phyloP scores from a whole-genome alignment of 768 basidiomycete genomes.

The Mycena chlorophos region DNA sequence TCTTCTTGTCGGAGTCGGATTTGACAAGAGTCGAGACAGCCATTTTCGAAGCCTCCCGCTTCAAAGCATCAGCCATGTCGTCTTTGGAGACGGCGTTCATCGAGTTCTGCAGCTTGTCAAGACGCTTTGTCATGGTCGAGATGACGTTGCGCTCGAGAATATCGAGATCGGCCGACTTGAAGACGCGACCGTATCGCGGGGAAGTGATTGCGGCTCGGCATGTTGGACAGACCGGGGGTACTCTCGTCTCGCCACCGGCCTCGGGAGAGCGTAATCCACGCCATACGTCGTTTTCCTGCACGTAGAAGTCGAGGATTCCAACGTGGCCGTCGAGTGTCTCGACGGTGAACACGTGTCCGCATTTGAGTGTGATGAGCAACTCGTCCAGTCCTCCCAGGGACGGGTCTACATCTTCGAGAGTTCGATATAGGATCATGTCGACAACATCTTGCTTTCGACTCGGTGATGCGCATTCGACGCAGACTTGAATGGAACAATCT shows the following conservation, averaged over 20 bases:
- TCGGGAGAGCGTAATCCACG: slow-evolving; percentile 39
- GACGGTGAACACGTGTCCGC: slow-evolving; percentile 67
- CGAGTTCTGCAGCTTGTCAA: slow-evolving; percentile 31
- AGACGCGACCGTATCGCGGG: slow-evolving; percentile 59
- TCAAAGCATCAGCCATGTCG: slow-evolving; percentile 12
- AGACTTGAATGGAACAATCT: slow-evolving; percentile 54
- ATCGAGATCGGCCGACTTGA: slow-evolving; percentile 64
- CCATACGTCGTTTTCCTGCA: slow-evolving; percentile 41
- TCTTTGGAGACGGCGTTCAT: slow-evolving; percentile 32
- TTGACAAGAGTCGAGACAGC: slow-evolving; percentile 11
- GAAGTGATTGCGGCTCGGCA: slow-evolving; percentile 60
- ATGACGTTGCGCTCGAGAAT: slow-evolving; percentile 66
- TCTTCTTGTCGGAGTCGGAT: slow-evolving; percentile 10
- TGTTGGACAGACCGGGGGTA: slow-evolving; percentile 58
- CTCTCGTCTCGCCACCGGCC: slow-evolving; percentile 29
- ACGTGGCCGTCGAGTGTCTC: slow-evolving; percentile 69
- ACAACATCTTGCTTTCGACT: slow-evolving; percentile 45
- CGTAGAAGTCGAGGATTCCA: slow-evolving; percentile 53
- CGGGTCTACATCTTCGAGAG: slow-evolving; percentile 48
- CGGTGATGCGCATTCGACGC: slow-evolving; percentile 48
- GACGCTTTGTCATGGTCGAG: slow-evolving; percentile 46
- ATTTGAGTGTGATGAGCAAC: slow-evolving; percentile 58
- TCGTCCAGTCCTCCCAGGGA: slow-evolving; percentile 44
- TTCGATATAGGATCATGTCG: slow-evolving; percentile 57
- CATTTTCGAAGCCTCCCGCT: slow-evolving; percentile 19